Percentiles rank a stretch among this genome's conserved stretches.
These are phyloP conservation scores for Ganoderma sinense DNA, from an alignment of 1,284 basidiomycete genomes.

Conservation along the genomic window DNA sequence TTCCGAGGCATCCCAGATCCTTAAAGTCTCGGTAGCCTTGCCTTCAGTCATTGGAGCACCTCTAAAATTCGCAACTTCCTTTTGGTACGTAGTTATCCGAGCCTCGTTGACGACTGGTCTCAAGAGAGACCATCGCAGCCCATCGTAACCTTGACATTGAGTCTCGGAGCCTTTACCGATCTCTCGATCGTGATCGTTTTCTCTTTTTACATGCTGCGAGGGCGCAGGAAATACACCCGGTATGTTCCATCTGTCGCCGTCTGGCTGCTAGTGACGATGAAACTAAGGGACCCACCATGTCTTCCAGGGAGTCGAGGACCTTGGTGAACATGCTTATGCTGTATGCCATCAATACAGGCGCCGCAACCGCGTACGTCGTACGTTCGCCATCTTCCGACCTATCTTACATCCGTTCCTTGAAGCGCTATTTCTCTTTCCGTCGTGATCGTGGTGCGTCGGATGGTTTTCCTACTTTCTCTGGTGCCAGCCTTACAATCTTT, in stretches of 20 bases:
- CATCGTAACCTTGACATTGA: not conserved
- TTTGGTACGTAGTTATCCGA: not conserved
- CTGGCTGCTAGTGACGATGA: too few species aligned
- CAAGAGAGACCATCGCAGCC: not conserved
- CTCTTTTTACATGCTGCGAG: not conserved
- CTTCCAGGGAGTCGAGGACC: not conserved
- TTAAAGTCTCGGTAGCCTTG: not conserved
- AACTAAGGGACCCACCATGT: not conserved
- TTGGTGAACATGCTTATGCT: not conserved
- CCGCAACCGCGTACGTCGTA: not conserved
- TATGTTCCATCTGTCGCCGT: not conserved
- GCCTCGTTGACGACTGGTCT: not conserved
- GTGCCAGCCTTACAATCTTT: not conserved
- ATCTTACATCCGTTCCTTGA: not conserved
- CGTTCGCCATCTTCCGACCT: not conserved
- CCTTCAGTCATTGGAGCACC: not conserved
- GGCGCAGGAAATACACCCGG: not conserved
- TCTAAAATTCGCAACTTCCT: not conserved
- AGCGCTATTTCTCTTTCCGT: not conserved
- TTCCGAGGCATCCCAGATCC: not conserved
- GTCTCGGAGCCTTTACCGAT: not conserved
- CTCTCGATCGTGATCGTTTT: not conserved
- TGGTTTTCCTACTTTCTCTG: not conserved
- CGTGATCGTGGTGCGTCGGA: not conserved
- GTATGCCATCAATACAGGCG: too few species aligned